These are phyloP conservation scores for Phytophthora sp. DNA, from an alignment of 352 stramenopile genomes.

Conservation along the genomic window DNA sequence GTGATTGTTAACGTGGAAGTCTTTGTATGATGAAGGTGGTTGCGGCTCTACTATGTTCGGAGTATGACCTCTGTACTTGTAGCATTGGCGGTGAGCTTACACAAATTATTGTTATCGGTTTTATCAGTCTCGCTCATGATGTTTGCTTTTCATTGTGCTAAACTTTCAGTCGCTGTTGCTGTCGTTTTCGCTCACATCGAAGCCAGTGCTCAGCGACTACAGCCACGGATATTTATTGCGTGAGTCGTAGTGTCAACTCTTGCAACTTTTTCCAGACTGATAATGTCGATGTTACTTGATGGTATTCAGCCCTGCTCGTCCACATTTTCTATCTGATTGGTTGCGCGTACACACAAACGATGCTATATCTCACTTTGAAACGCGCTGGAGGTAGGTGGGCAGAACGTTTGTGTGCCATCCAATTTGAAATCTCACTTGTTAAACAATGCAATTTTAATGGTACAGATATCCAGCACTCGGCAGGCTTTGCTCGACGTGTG, in stretches of 20 bases:
- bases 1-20: slow-evolving; percentile 1
- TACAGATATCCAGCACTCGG: slow-evolving; percentile 39
- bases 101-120: not conserved
- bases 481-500: slow-evolving; percentile 44
- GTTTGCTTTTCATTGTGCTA: not conserved
- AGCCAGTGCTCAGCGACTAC: slow-evolving; percentile 47
- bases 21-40: slow-evolving; percentile 38
- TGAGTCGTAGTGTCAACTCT: slow-evolving; percentile 27
- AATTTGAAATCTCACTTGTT: not conserved
- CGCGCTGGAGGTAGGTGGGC: slow-evolving; percentile 41
- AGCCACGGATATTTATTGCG: slow-evolving; percentile 56
- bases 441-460: not conserved
- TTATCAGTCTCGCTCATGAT: not conserved
- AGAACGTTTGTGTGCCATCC: not conserved
- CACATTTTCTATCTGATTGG: slow-evolving; percentile 64
- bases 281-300: not conserved
- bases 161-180: slow-evolving; percentile 46
- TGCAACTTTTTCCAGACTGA: not conserved
- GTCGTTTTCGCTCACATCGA: slow-evolving; percentile 47
- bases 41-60: slow-evolving; percentile 56
- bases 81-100: slow-evolving; percentile 47
- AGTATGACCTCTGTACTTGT: slow-evolving; percentile 43
- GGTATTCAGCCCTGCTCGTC: slow-evolving; percentile 38
- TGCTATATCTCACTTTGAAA: slow-evolving; percentile 77
- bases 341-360: slow-evolving; percentile 78